Percentiles rank a stretch among this genome's conserved stretches.
Evolutionary conservation across 331 rosid genomes (phyloP).

Genomic region (Phaseolus coccineus): DNA sequence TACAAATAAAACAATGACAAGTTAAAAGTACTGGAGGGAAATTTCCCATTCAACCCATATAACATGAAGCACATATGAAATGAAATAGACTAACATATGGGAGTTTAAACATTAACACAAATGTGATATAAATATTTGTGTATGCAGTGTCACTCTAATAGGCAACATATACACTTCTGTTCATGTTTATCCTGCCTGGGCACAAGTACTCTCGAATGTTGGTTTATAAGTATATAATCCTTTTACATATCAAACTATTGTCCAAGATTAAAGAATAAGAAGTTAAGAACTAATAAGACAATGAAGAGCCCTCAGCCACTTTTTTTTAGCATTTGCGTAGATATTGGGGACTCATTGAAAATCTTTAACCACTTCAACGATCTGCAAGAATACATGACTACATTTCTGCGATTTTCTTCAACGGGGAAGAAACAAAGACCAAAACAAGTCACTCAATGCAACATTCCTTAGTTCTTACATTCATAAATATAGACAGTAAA

Average conservation of each 20-base stretch:
- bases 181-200: background rate
- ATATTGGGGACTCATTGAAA: background rate
- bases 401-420: conserved; percentile 17
- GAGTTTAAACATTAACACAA: conserved; percentile 8
- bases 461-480: conserved; percentile 11
- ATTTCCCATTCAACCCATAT: conserved; percentile 16
- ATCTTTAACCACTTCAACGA: background rate
- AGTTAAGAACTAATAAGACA: background rate
- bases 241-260: background rate
- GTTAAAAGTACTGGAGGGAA: conserved; percentile 28
- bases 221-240: background rate
- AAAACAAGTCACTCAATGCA: conserved; percentile 4
- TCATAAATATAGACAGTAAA: background rate
- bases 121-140: background rate
- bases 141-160: background rate
- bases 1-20: conserved; percentile 48
- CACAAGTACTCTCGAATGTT: conserved; percentile 4
- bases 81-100: conserved; percentile 32
- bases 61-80: conserved; percentile 33
- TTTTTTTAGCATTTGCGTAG: conserved; percentile 4
- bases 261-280: conserved; percentile 5
- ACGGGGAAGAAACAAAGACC: background rate
- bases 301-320: background rate
- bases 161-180: background rate
- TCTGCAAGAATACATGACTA: background rate